Conservation (phyloP, 352 stramenopile genomes). For the Globisporangium recalcitrans region DNA sequence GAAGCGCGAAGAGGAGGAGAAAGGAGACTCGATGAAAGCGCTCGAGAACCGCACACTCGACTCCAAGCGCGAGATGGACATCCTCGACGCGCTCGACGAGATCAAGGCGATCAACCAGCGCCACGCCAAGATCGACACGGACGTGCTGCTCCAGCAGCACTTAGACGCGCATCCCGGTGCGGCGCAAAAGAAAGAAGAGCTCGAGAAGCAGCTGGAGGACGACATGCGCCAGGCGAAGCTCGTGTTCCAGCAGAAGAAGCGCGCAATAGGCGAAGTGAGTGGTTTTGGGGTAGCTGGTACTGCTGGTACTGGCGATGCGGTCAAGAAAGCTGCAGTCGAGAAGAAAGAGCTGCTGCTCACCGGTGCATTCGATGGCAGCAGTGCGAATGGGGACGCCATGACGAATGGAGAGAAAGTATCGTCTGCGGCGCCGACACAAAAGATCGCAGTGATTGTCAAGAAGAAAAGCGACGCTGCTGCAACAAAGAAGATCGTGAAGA, state of each 20-base stretch:
- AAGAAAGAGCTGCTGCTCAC: not conserved
- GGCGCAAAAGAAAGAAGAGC: constrained; percentile 29
- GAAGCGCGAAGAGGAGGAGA: constrained; percentile 90
- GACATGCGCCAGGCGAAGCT: constrained; percentile 42
- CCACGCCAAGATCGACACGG: constrained; percentile 89
- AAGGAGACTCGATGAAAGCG: constrained; percentile 95
- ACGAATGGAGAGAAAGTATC: constrained; percentile 5
- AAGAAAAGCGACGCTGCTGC: constrained; percentile 13
- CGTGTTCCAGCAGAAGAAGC: constrained; percentile 53
- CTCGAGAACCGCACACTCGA: constrained; percentile 98
- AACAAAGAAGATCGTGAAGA: constrained; percentile 30
- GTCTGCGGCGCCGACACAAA: constrained; percentile 10
- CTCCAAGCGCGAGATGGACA: constrained; percentile 98
- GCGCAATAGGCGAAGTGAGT: constrained; percentile 17
- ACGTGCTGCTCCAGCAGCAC: constrained; percentile 64
- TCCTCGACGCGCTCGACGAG: constrained; percentile 97
- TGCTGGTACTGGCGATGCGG: not conserved
- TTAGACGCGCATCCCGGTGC: constrained; percentile 21
- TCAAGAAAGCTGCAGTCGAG: not conserved
- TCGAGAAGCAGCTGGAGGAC: constrained; percentile 43
- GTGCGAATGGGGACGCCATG: not conserved
- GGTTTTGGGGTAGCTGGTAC: no score
- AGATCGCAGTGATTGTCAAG: constrained; percentile 32
- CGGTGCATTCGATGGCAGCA: not conserved
- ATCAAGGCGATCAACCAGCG: constrained; percentile 97